Percentiles rank a stretch among this genome's conserved stretches.
These are phyloP conservation scores for Teratosphaeria epicoccoides DNA, from an alignment of 2,329 filamentous ascomycete species.

Conservation along the genomic window DNA sequence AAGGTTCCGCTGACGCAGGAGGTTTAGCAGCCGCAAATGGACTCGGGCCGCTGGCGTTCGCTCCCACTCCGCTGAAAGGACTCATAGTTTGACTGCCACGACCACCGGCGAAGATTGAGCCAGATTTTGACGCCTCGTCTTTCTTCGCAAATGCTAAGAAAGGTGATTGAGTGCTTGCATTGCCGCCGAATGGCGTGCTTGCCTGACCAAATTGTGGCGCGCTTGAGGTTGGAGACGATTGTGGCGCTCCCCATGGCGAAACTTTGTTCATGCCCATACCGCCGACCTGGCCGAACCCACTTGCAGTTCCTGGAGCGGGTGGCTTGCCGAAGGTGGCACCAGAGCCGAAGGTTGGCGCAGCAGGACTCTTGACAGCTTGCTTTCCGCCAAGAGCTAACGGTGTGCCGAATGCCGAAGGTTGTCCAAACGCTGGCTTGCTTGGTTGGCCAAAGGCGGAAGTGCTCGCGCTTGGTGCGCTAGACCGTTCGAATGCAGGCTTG, in stretches of 20 bases:
- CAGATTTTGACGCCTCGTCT: constrained; percentile 6
- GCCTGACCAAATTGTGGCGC: constrained; percentile 6
- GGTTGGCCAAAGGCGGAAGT: constrained; percentile 17
- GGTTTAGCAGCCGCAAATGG: constrained; percentile 8
- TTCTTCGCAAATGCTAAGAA: constrained; percentile 23
- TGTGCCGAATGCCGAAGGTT: not conserved
- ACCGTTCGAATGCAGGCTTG: constrained; percentile 11
- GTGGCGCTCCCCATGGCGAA: constrained; percentile 14
- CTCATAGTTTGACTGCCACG: not conserved
- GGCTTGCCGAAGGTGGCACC: not conserved
- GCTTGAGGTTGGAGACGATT: not conserved
- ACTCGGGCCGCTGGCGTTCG: constrained; percentile 5
- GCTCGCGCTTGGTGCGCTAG: not conserved
- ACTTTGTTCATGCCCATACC: constrained; percentile 16
- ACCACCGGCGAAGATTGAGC: constrained; percentile 5
- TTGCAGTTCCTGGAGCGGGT: constrained; percentile 4
- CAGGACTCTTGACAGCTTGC: not conserved
- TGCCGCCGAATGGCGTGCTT: constrained; percentile 10
- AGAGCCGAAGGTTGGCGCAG: constrained; percentile 11
- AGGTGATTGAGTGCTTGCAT: constrained; percentile 15
- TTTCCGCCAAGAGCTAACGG: constrained; percentile 15
- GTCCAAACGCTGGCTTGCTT: constrained; percentile 12
- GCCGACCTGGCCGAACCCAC: constrained; percentile 15
- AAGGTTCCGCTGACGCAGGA: constrained; percentile 6
- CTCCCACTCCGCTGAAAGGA: constrained; percentile 1